Percentiles rank a stretch among this genome's conserved stretches.
phyloP scores from a whole-genome alignment of 139 green algal genomes.

The Deuterostichococcus epilithicus region DNA sequence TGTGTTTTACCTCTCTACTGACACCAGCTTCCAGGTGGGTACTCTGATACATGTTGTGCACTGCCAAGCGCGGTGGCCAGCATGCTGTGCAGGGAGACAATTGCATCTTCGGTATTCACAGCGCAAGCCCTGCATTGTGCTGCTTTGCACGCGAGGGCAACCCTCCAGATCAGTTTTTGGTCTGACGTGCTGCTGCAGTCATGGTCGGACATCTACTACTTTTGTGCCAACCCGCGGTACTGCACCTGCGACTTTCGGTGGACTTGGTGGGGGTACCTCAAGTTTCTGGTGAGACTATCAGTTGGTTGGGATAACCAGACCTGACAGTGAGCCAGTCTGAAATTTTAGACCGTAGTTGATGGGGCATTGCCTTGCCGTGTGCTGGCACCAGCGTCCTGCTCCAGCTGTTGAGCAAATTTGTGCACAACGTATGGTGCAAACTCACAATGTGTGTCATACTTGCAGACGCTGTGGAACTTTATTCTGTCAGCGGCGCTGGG shows the following conservation, averaged over 20 bases:
- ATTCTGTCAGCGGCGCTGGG: constrained; percentile 54
- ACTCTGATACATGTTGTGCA: neutral
- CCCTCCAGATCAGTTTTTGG: neutral
- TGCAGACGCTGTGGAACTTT: constrained; percentile 61
- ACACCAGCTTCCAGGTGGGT: constrained; percentile 9
- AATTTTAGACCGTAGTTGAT: no score
- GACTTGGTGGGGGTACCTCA: constrained; percentile 63
- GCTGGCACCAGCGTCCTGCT: no score
- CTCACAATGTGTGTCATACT: neutral
- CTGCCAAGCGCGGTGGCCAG: neutral
- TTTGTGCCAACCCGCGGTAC: constrained; percentile 67
- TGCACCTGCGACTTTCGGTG: constrained; percentile 71
- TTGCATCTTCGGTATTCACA: neutral
- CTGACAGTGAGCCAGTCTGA: no score
- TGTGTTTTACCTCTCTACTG: neutral
- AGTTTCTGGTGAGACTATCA: constrained; percentile 51
- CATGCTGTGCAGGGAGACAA: neutral
- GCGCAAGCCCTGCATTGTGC: no score
- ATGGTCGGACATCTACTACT: constrained; percentile 75
- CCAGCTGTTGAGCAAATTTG: no score
- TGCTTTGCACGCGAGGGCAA: neutral
- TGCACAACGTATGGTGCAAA: no score
- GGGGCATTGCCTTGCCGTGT: no score
- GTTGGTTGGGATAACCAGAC: no score
- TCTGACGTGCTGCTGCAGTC: constrained; percentile 8